Conservation (phyloP, 1,284 basidiomycete genomes). For the Trametes versicolor region DNA sequence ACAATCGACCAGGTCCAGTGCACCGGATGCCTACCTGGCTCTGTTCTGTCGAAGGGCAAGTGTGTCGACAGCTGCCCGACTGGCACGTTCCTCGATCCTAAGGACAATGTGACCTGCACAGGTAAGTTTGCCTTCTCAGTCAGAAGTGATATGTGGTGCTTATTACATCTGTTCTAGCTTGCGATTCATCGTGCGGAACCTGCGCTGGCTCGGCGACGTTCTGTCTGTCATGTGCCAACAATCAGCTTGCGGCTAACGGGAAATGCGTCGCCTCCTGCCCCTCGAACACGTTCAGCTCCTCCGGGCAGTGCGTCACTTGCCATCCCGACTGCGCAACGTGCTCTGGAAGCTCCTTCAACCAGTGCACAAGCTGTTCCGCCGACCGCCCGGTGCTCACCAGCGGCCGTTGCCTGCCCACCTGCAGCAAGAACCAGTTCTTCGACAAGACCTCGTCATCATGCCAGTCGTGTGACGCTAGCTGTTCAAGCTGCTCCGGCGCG, state of each 20-base stretch:
- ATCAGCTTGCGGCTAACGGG: conserved; percentile 71
- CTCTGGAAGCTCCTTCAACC: conserved; percentile 74
- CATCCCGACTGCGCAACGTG: conserved; percentile 86
- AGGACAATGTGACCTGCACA: conserved; percentile 75
- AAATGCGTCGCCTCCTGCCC: conserved; percentile 81
- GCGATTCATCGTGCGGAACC: conserved; percentile 76
- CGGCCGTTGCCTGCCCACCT: conserved; percentile 80
- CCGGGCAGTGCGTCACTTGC: conserved; percentile 73
- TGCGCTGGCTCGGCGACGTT: conserved; percentile 73
- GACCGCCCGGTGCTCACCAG: conserved; percentile 74
- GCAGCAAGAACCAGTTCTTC: conserved; percentile 75
- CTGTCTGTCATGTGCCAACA: conserved; percentile 75
- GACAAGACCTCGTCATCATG: conserved; percentile 72
- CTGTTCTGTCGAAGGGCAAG: conserved; percentile 71
- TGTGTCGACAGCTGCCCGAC: conserved; percentile 76
- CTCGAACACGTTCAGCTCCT: conserved; percentile 70
- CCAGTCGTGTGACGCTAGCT: conserved; percentile 75
- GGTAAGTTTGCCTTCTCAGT: conserved; percentile 46
- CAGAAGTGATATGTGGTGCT: conserved; percentile 19
- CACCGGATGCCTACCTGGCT: conserved; percentile 79
- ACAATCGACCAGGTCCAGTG: conserved; percentile 74
- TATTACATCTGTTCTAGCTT: conserved; percentile 54
- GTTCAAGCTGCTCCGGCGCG: conserved; percentile 76
- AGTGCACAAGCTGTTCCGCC: conserved; percentile 77
- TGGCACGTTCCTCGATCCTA: conserved; percentile 75